Evolutionary conservation across 148 eudicot genomes (phyloP).

Genomic region (Gaultheria prostrata): DNA sequence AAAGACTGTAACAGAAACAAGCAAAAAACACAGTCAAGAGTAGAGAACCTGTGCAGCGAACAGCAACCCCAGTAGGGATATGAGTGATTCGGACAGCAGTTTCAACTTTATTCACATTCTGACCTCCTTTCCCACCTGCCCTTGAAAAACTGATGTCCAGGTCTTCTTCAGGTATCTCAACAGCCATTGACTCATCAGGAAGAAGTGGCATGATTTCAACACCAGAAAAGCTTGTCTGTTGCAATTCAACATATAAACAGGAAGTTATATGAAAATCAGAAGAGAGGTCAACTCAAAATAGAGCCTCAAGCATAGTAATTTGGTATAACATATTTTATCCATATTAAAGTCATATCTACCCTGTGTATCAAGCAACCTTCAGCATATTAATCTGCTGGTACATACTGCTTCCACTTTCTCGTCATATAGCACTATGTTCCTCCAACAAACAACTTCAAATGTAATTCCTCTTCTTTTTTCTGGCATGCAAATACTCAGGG

Average conservation of each 20-base stretch:
- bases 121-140: slow-evolving; percentile 97
- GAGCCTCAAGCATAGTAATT: neutral
- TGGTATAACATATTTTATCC: neutral
- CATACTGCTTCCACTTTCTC: neutral
- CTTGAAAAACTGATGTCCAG: slow-evolving; percentile 71
- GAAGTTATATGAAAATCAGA: neutral
- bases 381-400: neutral
- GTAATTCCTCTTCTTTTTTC: neutral
- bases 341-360: neutral
- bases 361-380: neutral
- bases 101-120: slow-evolving; percentile 97
- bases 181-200: slow-evolving; percentile 77
- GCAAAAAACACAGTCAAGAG: neutral
- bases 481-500: neutral
- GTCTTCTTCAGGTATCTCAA: slow-evolving; percentile 96
- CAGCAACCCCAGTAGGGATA: slow-evolving; percentile 82
- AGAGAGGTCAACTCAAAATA: neutral
- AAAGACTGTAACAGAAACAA: neutral
- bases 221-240: slow-evolving; percentile 94
- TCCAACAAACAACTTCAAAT: neutral
- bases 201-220: slow-evolving; percentile 98
- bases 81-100: slow-evolving; percentile 97
- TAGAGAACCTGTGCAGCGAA: slow-evolving; percentile 80
- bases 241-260: neutral
- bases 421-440: neutral